Conservation (phyloP, 805 yeast genomes). For the Barnettozyma siamensis region DNA sequence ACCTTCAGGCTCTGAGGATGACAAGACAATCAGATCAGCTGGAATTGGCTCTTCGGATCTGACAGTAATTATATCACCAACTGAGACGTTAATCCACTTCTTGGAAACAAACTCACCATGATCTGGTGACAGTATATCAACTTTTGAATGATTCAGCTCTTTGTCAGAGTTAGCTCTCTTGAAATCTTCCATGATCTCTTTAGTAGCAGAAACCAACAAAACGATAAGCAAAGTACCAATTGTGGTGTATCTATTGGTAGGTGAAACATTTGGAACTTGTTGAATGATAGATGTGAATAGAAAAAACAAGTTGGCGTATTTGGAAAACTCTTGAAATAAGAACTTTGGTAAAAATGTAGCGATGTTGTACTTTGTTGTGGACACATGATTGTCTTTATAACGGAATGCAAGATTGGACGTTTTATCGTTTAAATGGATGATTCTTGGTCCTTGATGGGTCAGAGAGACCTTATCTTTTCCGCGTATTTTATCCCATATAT, state of each 20-base stretch:
- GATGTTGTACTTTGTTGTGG: conserved; percentile 90
- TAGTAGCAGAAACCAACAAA: conserved; percentile 82
- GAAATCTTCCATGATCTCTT: conserved; percentile 85
- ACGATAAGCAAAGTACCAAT: conserved; percentile 87
- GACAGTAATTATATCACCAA: conserved; percentile 87
- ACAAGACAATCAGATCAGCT: conserved; percentile 78
- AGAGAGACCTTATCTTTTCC: conserved; percentile 16
- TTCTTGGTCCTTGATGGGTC: conserved; percentile 44
- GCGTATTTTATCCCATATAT: conserved; percentile 32
- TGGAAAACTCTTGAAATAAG: conserved; percentile 92
- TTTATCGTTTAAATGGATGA: conserved; percentile 63
- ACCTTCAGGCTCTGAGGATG: conserved; percentile 98
- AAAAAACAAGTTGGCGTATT: conserved; percentile 93
- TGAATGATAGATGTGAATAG: conserved; percentile 88
- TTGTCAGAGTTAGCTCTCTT: conserved; percentile 85
- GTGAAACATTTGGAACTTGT: conserved; percentile 95
- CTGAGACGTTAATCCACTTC: conserved; percentile 82
- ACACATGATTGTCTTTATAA: conserved; percentile 77
- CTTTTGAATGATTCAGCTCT: conserved; percentile 77
- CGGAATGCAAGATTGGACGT: conserved; percentile 47
- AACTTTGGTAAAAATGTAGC: conserved; percentile 95
- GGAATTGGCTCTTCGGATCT: conserved; percentile 88
- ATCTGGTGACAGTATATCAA: conserved; percentile 50
- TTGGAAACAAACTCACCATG: conserved; percentile 58
- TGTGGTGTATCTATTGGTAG: conserved; percentile 93